phyloP scores from a whole-genome alignment of 371 early-diverging fungal species.

The Rhizomucor pusillus region DNA sequence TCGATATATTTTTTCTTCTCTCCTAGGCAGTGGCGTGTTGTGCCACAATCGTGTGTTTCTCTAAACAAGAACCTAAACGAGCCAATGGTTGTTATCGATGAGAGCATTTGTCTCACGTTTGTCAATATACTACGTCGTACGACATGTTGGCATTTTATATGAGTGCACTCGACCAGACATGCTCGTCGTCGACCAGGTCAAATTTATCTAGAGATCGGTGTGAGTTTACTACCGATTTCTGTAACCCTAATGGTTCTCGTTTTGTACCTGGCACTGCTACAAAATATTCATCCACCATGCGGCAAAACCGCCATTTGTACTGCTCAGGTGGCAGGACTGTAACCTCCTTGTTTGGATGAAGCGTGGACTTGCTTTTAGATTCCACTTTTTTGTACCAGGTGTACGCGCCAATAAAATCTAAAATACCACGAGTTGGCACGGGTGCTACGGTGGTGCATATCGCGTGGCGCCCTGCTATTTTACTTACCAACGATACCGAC shows the following conservation, averaged over 20 bases:
- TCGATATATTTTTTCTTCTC: too few species aligned
- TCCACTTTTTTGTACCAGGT: conserved; percentile 96
- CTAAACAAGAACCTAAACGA: too few species aligned
- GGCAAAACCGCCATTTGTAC: conserved; percentile 83
- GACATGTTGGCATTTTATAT: too few species aligned
- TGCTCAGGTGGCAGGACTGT: conserved; percentile 90
- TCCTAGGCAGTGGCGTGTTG: too few species aligned
- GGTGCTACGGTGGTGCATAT: too few species aligned
- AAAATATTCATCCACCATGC: conserved; percentile 85
- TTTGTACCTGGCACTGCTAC: conserved; percentile 66
- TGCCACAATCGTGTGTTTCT: too few species aligned
- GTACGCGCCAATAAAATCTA: conserved; percentile 91
- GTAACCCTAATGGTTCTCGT: not conserved
- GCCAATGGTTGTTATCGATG: too few species aligned
- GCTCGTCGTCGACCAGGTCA: conserved; percentile 5
- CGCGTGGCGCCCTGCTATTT: not conserved
- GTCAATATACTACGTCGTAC: too few species aligned
- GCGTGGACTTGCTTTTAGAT: conserved; percentile 86
- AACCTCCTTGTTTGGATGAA: conserved; percentile 72
- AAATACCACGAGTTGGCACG: too few species aligned
- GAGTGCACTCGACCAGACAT: too few species aligned
- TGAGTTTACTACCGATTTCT: not conserved
- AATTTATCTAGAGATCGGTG: too few species aligned
- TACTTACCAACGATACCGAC: conserved; percentile 81
- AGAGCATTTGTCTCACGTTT: too few species aligned